phyloP scores from a whole-genome alignment of 2,329 filamentous ascomycete genomes.

The Exophiala viscosa region DNA sequence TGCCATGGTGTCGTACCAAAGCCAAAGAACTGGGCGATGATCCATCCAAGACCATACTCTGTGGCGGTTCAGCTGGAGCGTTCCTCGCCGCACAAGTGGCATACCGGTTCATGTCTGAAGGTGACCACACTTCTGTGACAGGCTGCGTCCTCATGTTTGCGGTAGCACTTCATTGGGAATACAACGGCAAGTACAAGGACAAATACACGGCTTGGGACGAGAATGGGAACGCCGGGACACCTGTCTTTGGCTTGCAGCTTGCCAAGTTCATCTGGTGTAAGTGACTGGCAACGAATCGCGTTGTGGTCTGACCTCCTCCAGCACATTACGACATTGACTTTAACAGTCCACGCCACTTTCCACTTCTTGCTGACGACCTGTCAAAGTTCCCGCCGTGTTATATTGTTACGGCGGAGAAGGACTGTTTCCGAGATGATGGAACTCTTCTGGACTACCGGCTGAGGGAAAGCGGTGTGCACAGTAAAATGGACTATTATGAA shows the following conservation, averaged over 20 bases:
- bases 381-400: constrained; percentile 23
- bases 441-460: constrained; percentile 50
- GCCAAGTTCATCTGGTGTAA: constrained; percentile 26
- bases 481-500: constrained; percentile 43
- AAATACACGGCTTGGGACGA: constrained; percentile 21
- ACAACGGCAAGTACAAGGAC: constrained; percentile 22
- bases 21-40: constrained; percentile 17
- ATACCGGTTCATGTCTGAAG: constrained; percentile 21
- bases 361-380: constrained; percentile 19
- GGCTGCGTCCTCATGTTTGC: constrained; percentile 20
- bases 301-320: neutral
- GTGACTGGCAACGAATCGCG: neutral
- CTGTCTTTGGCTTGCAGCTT: constrained; percentile 17
- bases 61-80: constrained; percentile 23
- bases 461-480: constrained; percentile 43
- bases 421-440: constrained; percentile 49
- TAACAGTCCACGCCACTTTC: constrained; percentile 18
- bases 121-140: constrained; percentile 15
- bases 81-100: constrained; percentile 19
- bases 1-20: constrained; percentile 19
- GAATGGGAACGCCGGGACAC: constrained; percentile 17
- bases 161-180: constrained; percentile 20
- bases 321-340: constrained; percentile 23
- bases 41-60: constrained; percentile 19
- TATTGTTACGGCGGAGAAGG: constrained; percentile 24